phyloP scores from a whole-genome alignment of 2,329 filamentous ascomycete species.

The Penicillium sumatraense region DNA sequence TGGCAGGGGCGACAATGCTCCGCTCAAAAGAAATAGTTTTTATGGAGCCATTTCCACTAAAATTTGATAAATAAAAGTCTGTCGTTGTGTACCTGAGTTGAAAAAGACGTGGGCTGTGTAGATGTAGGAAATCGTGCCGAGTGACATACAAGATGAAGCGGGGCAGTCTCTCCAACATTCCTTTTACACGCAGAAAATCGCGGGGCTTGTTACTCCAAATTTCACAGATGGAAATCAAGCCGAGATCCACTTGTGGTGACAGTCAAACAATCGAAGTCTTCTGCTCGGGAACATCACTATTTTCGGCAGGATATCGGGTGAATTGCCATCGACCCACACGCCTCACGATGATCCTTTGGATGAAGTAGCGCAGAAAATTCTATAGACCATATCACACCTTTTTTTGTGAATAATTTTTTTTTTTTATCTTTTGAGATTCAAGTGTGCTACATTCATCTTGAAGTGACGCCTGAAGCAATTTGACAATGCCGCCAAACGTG shows the following conservation, averaged over 20 bases:
- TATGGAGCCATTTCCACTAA: no score
- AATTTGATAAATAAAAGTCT: no score
- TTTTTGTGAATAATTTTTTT: no score
- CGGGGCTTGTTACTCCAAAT: no score
- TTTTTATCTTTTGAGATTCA: not conserved
- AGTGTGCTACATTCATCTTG: not conserved
- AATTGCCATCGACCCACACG: no score
- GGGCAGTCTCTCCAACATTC: no score
- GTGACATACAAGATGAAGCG: not conserved
- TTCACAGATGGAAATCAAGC: not conserved
- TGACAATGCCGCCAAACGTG: conserved; percentile 24
- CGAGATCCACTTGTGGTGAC: not conserved
- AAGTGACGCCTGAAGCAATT: not conserved
- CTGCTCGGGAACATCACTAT: not conserved
- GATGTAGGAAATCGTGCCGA: not conserved
- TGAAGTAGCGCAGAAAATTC: not conserved
- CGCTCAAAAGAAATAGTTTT: no score
- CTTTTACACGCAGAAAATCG: no score
- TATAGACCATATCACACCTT: not conserved
- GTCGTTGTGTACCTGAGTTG: no score
- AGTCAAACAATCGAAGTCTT: not conserved
- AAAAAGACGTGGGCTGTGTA: not conserved
- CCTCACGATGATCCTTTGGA: not conserved
- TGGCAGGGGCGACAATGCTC: no score
- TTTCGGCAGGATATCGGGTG: not conserved